phyloP scores from a whole-genome alignment of 345 rosid species.

The Citrus glauca region DNA sequence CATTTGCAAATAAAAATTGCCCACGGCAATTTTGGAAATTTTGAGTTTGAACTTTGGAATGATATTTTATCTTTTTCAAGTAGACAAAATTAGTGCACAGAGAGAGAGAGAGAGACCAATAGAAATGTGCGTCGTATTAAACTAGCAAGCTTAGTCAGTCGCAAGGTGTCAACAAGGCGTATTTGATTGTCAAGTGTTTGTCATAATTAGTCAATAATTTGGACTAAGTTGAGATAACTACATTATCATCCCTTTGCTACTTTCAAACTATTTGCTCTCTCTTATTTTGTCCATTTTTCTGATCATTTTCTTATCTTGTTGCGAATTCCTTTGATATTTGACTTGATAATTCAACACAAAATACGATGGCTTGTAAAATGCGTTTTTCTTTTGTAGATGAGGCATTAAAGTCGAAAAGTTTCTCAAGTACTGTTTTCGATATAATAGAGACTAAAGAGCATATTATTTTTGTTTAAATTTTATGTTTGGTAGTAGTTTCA shows the following conservation, averaged over 20 bases:
- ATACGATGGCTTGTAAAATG: too few species aligned
- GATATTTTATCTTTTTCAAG: background rate
- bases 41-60: background rate
- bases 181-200: background rate
- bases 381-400: too few species aligned
- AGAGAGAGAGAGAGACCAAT: background rate
- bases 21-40: background rate
- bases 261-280: too few species aligned
- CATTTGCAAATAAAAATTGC: background rate
- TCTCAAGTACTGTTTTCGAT: too few species aligned
- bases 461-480: too few species aligned
- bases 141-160: too few species aligned
- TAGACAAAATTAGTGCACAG: background rate
- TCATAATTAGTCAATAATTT: background rate
- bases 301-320: background rate
- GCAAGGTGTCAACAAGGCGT: background rate
- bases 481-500: too few species aligned
- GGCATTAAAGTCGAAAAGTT: too few species aligned
- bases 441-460: too few species aligned
- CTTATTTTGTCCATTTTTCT: background rate
- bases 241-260: too few species aligned
- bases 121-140: background rate
- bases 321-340: background rate
- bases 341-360: too few species aligned
- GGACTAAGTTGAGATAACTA: background rate